Evolutionary conservation across 192 early-diverging fungal species (phyloP).

Genomic region (Lunasporangiospora selenospora): DNA sequence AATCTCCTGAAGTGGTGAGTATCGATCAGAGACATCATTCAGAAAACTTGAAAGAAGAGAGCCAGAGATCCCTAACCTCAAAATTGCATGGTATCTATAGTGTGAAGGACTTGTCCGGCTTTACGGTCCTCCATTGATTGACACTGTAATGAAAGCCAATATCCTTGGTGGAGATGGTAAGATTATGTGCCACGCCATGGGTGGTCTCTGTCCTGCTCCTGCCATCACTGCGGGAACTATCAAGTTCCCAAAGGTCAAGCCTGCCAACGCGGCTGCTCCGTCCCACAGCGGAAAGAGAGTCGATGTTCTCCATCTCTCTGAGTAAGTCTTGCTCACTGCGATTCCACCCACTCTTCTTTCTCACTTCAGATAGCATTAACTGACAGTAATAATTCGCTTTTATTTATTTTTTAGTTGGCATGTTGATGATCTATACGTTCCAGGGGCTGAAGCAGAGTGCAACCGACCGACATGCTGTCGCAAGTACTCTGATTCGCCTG

Average conservation of each 20-base stretch:
- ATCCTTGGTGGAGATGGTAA: slow-evolving; percentile 38
- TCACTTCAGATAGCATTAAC: background rate
- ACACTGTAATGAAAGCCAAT: slow-evolving; percentile 45
- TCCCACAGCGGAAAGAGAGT: slow-evolving; percentile 31
- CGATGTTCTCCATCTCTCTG: slow-evolving; percentile 58
- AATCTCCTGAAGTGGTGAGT: slow-evolving; percentile 16
- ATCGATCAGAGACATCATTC: too few species aligned
- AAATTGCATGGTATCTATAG: too few species aligned
- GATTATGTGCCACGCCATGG: slow-evolving; percentile 42
- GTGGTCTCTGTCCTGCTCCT: slow-evolving; percentile 51
- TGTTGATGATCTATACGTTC: slow-evolving; percentile 29
- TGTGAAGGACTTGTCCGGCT: slow-evolving; percentile 52
- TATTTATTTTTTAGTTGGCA: slow-evolving; percentile 7
- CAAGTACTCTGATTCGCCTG: slow-evolving; percentile 41
- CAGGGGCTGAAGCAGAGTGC: slow-evolving; percentile 55
- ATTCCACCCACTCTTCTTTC: slow-evolving; percentile 9
- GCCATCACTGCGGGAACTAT: slow-evolving; percentile 39
- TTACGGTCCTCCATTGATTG: slow-evolving; percentile 44
- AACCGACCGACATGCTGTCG: slow-evolving; percentile 61
- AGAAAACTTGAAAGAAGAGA: too few species aligned
- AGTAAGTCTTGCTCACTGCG: slow-evolving; percentile 52
- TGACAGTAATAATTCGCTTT: background rate
- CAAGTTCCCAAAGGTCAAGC: slow-evolving; percentile 56
- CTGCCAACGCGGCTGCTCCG: slow-evolving; percentile 24
- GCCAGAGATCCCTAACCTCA: too few species aligned